These are phyloP conservation scores for Tricholoma sp. DNA, from an alignment of 768 basidiomycete species.

Conservation along the genomic window DNA sequence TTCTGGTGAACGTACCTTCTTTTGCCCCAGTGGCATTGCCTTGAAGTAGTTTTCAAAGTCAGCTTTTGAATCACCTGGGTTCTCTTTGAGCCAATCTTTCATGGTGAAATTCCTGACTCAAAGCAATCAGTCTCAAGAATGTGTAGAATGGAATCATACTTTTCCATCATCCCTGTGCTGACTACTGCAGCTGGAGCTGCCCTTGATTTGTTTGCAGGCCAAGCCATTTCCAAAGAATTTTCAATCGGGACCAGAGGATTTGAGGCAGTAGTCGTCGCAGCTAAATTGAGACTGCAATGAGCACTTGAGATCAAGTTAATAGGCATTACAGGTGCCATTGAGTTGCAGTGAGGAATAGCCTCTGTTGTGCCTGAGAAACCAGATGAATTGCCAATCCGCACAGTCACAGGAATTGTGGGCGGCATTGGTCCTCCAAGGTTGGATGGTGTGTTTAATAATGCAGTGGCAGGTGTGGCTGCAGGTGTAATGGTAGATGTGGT, in stretches of 20 bases:
- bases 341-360: not conserved
- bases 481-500: not conserved
- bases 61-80: not conserved
- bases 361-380: not conserved
- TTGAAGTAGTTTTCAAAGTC: conserved; percentile 2
- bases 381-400: not conserved
- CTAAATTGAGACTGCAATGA: not conserved
- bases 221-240: not conserved
- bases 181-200: not conserved
- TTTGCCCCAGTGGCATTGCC: not conserved
- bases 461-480: not conserved
- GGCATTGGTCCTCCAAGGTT: not conserved
- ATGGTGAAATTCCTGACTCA: conserved; percentile 3
- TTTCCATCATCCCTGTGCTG: conserved; percentile 1
- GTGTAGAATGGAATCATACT: conserved; percentile 1
- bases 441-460: not conserved
- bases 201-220: conserved; percentile 3
- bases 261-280: not conserved
- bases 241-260: not conserved
- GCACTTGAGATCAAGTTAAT: not conserved
- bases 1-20: not conserved
- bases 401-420: not conserved
- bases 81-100: not conserved
- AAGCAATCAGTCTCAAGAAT: not conserved
- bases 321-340: not conserved